These are phyloP conservation scores for Nyctanthes arbortristis DNA, from an alignment of 257 asterid species.

Conservation along the genomic window DNA sequence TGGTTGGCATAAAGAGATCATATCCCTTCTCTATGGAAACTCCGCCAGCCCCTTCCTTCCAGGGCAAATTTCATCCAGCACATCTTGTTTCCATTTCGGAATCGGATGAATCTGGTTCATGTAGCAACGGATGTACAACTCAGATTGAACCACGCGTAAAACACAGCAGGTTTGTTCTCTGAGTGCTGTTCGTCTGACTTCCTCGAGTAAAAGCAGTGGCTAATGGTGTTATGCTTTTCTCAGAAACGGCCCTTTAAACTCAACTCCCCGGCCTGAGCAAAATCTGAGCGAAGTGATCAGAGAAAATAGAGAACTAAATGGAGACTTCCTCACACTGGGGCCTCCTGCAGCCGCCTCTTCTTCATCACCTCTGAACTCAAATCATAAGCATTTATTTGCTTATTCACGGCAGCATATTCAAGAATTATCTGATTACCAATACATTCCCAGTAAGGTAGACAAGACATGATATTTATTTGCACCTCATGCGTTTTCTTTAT, in stretches of 20 bases:
- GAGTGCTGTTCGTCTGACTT: neutral
- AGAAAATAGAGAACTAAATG: slow-evolving; percentile 42
- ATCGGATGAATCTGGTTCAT: slow-evolving; percentile 44
- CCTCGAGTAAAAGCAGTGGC: neutral
- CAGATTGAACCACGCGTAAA: slow-evolving; percentile 36
- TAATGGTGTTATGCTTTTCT: slow-evolving; percentile 11
- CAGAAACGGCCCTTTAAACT: slow-evolving; percentile 57
- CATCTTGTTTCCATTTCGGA: slow-evolving; percentile 30
- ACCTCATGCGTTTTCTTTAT: neutral
- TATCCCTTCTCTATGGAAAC: slow-evolving; percentile 48
- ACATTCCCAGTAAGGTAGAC: slow-evolving; percentile 41
- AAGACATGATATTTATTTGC: too few species aligned
- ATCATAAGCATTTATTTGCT: slow-evolving; percentile 22
- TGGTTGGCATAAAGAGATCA: slow-evolving; percentile 60
- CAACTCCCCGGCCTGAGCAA: slow-evolving; percentile 31
- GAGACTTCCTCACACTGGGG: slow-evolving; percentile 76
- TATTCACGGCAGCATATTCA: slow-evolving; percentile 20
- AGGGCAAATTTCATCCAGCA: slow-evolving; percentile 26
- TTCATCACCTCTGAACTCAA: slow-evolving; percentile 29
- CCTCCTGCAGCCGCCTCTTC: slow-evolving; percentile 54
- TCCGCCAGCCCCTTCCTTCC: slow-evolving; percentile 37
- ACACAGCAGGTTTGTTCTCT: slow-evolving; percentile 44
- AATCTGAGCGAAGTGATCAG: slow-evolving; percentile 22
- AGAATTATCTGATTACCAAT: slow-evolving; percentile 32
- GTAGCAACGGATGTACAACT: slow-evolving; percentile 38